A percentile compares a stretch with the other conserved stretches of the same genome.
phyloP scores from a whole-genome alignment of 2,329 filamentous ascomycete species.

The Zelopaecilomyces penicillatus region DNA sequence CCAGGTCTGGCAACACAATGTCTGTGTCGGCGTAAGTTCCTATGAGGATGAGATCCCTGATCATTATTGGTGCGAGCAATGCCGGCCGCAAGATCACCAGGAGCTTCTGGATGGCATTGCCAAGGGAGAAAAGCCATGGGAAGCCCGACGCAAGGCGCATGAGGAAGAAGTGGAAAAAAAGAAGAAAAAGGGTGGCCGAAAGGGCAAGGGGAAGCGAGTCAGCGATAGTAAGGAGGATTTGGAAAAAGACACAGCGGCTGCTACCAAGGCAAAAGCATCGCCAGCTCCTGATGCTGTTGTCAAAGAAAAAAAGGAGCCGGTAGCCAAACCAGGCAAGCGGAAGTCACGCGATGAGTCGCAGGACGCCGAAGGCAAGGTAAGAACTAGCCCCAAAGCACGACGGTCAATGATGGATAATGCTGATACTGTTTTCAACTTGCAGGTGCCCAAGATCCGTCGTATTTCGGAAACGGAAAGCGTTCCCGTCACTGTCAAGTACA shows the following conservation, averaged over 20 bases:
- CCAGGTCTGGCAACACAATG: conserved; percentile 93
- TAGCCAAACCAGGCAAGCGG: conserved; percentile 42
- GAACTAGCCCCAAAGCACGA: conserved; percentile 41
- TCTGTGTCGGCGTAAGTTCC: conserved; percentile 79
- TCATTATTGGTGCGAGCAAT: conserved; percentile 88
- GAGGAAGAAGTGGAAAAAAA: conserved; percentile 53
- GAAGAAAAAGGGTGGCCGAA: conserved; percentile 52
- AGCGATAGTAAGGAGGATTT: conserved; percentile 59
- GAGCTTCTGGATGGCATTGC: conserved; percentile 70
- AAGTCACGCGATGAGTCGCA: conserved; percentile 50
- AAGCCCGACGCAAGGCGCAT: conserved; percentile 54
- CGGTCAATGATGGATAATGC: conserved; percentile 36
- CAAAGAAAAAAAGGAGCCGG: conserved; percentile 41
- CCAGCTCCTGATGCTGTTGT: conserved; percentile 31
- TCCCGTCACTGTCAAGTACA: conserved; percentile 31
- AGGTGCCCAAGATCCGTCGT: conserved; percentile 43
- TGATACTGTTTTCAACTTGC: conserved; percentile 6
- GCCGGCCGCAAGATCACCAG: conserved; percentile 74
- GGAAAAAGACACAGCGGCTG: conserved; percentile 31
- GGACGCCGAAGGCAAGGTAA: conserved; percentile 43
- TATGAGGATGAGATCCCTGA: conserved; percentile 72
- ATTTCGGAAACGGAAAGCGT: conserved; percentile 41
- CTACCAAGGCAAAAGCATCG: conserved; percentile 28
- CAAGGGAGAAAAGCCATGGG: conserved; percentile 81
- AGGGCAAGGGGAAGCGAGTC: conserved; percentile 52